These are phyloP conservation scores for Boletus sp. DNA, from an alignment of 1,284 basidiomycete genomes.

Conservation along the genomic window DNA sequence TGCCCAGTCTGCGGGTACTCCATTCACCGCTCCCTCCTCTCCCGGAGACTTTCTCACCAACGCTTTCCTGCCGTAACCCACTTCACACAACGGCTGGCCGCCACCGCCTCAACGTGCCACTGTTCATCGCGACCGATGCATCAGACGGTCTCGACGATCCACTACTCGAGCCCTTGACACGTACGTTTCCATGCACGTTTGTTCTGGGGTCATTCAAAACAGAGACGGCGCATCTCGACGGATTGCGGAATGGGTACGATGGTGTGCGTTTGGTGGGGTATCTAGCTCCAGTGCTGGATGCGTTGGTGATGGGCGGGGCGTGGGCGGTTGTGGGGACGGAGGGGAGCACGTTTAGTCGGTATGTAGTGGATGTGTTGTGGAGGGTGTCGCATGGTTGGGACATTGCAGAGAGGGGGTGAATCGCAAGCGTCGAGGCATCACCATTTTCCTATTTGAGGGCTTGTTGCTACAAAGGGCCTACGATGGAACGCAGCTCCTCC, in stretches of 20 bases:
- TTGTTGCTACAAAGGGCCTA: neutral
- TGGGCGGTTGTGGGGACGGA: conserved; percentile 60
- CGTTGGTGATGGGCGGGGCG: conserved; percentile 58
- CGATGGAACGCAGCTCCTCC: conserved; percentile 19
- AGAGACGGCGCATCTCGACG: conserved; percentile 37
- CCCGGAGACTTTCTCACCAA: conserved; percentile 19
- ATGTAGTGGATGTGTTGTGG: conserved; percentile 65
- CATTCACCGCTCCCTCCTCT: conserved; percentile 22
- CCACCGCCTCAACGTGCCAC: conserved; percentile 49
- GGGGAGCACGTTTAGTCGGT: conserved; percentile 70
- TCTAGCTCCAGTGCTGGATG: conserved; percentile 64
- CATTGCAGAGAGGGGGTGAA: conserved; percentile 51
- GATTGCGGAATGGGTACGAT: conserved; percentile 50
- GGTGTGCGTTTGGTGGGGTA: conserved; percentile 47
- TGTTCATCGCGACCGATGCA: conserved; percentile 73
- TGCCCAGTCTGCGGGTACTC: conserved; percentile 21
- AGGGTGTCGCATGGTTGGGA: conserved; percentile 49
- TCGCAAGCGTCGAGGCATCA: neutral
- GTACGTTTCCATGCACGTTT: conserved; percentile 69
- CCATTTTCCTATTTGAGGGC: conserved; percentile 9
- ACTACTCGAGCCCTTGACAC: conserved; percentile 45
- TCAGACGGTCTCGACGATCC: conserved; percentile 43
- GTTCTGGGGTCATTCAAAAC: conserved; percentile 54
- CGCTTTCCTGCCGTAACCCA: conserved; percentile 33
- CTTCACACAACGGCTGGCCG: conserved; percentile 36